phyloP scores from a whole-genome alignment of 2,329 filamentous ascomycete genomes.

The Aureobasidium sp. region DNA sequence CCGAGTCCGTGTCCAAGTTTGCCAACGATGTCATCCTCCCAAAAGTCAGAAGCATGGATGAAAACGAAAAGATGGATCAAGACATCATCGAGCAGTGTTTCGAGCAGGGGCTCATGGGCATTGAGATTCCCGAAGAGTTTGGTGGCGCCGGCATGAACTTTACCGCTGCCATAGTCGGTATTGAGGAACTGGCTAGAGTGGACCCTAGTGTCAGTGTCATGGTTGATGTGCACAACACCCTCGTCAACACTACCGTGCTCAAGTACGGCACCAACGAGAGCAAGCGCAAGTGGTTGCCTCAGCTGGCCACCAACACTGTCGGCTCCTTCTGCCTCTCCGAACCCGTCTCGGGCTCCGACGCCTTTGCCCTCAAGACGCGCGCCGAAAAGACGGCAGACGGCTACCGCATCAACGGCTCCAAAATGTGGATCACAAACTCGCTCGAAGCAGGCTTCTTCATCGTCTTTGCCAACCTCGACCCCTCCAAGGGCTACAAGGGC shows the following conservation, averaged over 20 bases:
- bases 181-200: conserved; percentile 89
- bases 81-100: conserved; percentile 83
- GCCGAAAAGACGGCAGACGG: conserved; percentile 74
- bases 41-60: conserved; percentile 94
- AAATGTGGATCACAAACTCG: conserved; percentile 99
- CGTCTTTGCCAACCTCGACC: conserved; percentile 93
- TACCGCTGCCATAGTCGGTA: conserved; percentile 87
- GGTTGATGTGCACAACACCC: conserved; percentile 95
- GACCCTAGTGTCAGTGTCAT: conserved; percentile 93
- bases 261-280: conserved; percentile 70
- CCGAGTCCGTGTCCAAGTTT: conserved; percentile 83
- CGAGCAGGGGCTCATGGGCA: conserved; percentile 92
- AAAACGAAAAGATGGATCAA: conserved; percentile 89
- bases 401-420: conserved; percentile 80
- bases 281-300: conserved; percentile 83
- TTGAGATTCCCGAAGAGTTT: conserved; percentile 96
- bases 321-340: conserved; percentile 88
- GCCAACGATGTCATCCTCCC: conserved; percentile 81
- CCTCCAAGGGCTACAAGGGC: conserved; percentile 86
- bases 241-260: conserved; percentile 87
- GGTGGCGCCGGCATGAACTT: conserved; percentile 99
- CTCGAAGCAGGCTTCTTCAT: conserved; percentile 93
- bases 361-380: conserved; percentile 88
- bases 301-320: conserved; percentile 80
- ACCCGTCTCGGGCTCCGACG: conserved; percentile 86